Evolutionary conservation across 371 early-diverging fungal species (phyloP).

Genomic region (Coemansia sp.): DNA sequence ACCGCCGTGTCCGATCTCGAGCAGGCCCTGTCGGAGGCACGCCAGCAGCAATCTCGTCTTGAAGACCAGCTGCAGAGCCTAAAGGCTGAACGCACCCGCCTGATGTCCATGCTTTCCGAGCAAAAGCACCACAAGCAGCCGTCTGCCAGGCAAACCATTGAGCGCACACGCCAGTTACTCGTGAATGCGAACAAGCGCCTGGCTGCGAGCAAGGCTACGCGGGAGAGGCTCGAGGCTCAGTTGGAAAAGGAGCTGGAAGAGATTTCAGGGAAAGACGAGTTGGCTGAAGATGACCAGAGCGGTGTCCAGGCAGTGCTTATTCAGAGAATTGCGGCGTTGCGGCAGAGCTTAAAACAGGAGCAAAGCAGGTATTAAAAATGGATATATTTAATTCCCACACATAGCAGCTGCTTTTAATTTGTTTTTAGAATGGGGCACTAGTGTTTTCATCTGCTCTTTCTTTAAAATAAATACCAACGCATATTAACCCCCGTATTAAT

Average conservation of each 20-base stretch:
- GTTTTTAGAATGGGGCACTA: too few species aligned
- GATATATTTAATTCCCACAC: too few species aligned
- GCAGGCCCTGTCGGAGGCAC: slow-evolving; percentile 3
- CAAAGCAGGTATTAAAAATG: background rate
- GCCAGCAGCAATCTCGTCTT: slow-evolving; percentile 11
- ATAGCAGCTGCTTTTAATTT: too few species aligned
- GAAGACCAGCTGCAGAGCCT: slow-evolving; percentile 27
- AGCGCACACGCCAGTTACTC: slow-evolving; percentile 15
- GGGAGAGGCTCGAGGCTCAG: background rate
- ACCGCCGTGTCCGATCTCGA: background rate
- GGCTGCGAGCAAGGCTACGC: background rate
- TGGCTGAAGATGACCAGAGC: too few species aligned
- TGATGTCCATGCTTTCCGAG: slow-evolving; percentile 13
- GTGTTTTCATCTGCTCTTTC: too few species aligned
- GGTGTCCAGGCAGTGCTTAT: too few species aligned
- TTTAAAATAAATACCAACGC: too few species aligned
- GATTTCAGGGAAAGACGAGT: too few species aligned
- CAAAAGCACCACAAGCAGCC: slow-evolving; percentile 10
- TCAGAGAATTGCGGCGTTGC: background rate
- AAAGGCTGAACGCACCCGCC: slow-evolving; percentile 18
- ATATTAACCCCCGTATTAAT: too few species aligned
- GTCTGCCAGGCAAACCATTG: slow-evolving; percentile 7
- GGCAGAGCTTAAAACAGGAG: background rate
- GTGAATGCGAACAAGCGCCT: slow-evolving; percentile 7
- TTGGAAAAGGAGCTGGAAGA: too few species aligned